Evolutionary conservation across 1,139 yeast genomes (phyloP).

Genomic region (Scheffersomyces insectosa): DNA sequence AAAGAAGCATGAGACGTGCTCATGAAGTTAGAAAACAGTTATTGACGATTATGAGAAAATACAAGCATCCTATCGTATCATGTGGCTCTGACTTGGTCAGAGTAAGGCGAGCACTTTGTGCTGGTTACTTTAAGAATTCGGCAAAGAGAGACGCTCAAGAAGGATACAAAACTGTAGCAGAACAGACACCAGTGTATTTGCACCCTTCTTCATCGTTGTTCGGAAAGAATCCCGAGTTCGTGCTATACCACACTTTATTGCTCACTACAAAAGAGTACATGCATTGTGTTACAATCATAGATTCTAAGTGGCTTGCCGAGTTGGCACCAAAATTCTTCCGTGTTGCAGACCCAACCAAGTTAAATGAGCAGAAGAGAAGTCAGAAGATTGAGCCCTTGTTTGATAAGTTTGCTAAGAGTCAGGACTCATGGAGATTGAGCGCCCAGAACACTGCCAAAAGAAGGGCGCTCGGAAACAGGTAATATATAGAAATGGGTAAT

Average conservation of each 20-base stretch:
- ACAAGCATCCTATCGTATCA: constrained; percentile 50
- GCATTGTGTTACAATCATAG: constrained; percentile 82
- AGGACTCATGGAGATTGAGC: constrained; percentile 45
- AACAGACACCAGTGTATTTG: constrained; percentile 74
- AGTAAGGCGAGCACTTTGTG: constrained; percentile 72
- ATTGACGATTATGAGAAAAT: constrained; percentile 58
- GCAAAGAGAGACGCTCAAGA: constrained; percentile 75
- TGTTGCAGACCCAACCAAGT: constrained; percentile 46
- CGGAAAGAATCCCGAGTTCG: constrained; percentile 74
- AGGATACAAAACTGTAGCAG: constrained; percentile 73
- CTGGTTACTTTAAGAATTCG: constrained; percentile 85
- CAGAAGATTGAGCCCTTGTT: constrained; percentile 51
- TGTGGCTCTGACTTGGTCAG: constrained; percentile 66
- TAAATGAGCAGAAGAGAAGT: constrained; percentile 37
- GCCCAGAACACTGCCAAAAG: constrained; percentile 35
- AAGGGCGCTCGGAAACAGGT: constrained; percentile 26
- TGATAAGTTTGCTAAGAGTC: constrained; percentile 54
- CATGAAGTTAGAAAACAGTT: constrained; percentile 78
- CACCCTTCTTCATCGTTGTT: constrained; percentile 89
- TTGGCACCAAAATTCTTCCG: constrained; percentile 87
- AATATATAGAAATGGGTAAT: neutral
- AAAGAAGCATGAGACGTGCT: constrained; percentile 74
- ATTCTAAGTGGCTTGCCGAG: constrained; percentile 82
- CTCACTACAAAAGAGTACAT: constrained; percentile 87
- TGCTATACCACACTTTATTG: constrained; percentile 79